Percentiles rank a stretch among this genome's conserved stretches.
These are phyloP conservation scores for Tetrahymena thermophila DNA, from an alignment of 73 alveolate genomes.

Conservation along the genomic window DNA sequence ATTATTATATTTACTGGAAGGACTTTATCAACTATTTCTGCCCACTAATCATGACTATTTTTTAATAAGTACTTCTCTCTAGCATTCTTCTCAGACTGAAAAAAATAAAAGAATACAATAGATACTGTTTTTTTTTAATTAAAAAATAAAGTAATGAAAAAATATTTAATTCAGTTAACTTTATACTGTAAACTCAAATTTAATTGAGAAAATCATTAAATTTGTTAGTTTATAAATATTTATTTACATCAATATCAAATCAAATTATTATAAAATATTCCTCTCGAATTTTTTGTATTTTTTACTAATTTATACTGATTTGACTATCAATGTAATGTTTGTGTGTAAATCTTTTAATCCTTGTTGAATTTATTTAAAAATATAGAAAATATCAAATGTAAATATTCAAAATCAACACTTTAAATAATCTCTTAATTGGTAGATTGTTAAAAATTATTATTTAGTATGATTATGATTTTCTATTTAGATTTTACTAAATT, in stretches of 20 bases:
- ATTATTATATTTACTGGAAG: background rate
- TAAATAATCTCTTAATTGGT: too few species aligned
- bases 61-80: background rate
- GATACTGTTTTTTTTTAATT: background rate
- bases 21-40: background rate
- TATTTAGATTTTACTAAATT: background rate
- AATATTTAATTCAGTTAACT: background rate
- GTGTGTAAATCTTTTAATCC: background rate
- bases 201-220: too few species aligned
- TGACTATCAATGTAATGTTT: background rate
- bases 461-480: background rate
- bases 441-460: too few species aligned
- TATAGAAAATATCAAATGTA: too few species aligned
- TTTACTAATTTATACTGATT: too few species aligned
- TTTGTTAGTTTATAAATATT: too few species aligned
- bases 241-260: too few species aligned
- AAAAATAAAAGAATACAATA: background rate
- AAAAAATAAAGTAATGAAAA: background rate
- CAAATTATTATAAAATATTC: too few species aligned
- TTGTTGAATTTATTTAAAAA: background rate
- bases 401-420: too few species aligned
- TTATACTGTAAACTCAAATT: background rate
- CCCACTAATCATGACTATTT: background rate
- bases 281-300: too few species aligned
- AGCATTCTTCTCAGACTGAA: background rate